Evolutionary conservation across 148 eudicot species (phyloP).

Genomic region (Rhododendron ferrugineum): DNA sequence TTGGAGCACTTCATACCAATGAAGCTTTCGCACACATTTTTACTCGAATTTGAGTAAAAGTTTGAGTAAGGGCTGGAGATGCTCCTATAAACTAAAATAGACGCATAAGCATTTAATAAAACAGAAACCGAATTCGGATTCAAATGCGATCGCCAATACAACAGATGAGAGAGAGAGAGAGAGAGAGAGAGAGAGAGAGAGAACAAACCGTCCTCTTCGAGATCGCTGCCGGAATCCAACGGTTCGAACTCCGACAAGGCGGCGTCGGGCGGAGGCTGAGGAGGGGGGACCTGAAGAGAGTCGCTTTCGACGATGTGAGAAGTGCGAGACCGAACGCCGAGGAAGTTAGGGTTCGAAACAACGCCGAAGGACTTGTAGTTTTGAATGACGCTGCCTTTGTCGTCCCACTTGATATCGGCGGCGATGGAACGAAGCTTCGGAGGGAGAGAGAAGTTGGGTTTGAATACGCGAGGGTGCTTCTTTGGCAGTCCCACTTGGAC

Average conservation of each 20-base stretch:
- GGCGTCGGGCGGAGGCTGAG: background rate
- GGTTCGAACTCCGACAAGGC: conserved; percentile 46
- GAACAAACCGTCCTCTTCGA: conserved; percentile 86
- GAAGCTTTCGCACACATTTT: too few relatives aligned
- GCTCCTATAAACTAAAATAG: background rate
- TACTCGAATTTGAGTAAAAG: background rate
- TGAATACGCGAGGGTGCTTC: conserved; percentile 64
- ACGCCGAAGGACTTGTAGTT: conserved; percentile 90
- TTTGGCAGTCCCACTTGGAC: conserved; percentile 74
- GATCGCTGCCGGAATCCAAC: conserved; percentile 74
- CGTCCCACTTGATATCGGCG: conserved; percentile 65
- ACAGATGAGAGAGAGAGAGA: background rate
- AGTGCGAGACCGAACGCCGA: conserved; percentile 61
- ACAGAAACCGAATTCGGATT: background rate
- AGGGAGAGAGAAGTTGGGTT: conserved; percentile 73
- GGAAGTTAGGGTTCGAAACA: conserved; percentile 81
- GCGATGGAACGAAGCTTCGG: conserved; percentile 68
- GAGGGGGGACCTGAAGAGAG: conserved; percentile 63
- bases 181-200: background rate
- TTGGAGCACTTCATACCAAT: too few relatives aligned
- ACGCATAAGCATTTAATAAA: background rate
- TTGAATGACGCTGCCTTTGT: conserved; percentile 56
- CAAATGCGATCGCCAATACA: background rate
- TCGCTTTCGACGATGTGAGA: conserved; percentile 62
- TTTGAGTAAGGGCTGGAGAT: too few relatives aligned